Evolutionary conservation across 169 alveolate species (phyloP), one percentile per base, ranked within the genome.

Genomic region (Toxoplasma gondii): DNA sequence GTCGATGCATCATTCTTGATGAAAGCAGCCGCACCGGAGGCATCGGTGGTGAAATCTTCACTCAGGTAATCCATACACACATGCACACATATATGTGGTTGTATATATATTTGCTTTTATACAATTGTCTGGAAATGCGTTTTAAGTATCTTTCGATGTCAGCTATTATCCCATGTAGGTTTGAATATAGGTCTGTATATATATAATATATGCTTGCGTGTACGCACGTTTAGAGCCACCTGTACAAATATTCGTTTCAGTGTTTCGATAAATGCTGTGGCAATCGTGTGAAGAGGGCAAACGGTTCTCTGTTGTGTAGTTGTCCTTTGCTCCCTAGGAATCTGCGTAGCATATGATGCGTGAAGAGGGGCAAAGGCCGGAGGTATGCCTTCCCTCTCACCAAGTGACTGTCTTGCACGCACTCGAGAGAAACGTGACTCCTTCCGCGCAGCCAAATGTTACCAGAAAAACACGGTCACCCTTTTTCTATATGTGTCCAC

Each of bases 11-110:
- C 90, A 97, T 98, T 88, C 98, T 98, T 29, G 99, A 98, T 92
- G 99, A 98, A 88, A 98, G 98, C 69, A 98, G 98, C 98, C 98
- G 98, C 70, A 96, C 97, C 94, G 95, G 98, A 44, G 99, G 99
- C 29, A 96, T 98, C 88, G 99, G 99, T 10, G 98, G 97, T 81
- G 98, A 98, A 94, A 96, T 98, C 31, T 88, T 96, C 81, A 96
- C 98, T 1, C 97, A 96, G 93, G 95, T 92, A n/a, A 0, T 0
- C 49, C 5, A 43, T 19, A 43, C 1, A 4, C n/a, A 17, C 1
- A 45, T 36, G 17, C 34, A 36, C 36, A 1, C 27, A n/a, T 38
- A 36, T 88, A 38, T 22, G 7, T 39, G 2, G 19, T 36, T 27
- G 12, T 45, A 4, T 78, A 78, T 31, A 78, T 36, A 19, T 41